Evolutionary conservation across 331 rosid species (phyloP).

Genomic region (Acacia concinna): DNA sequence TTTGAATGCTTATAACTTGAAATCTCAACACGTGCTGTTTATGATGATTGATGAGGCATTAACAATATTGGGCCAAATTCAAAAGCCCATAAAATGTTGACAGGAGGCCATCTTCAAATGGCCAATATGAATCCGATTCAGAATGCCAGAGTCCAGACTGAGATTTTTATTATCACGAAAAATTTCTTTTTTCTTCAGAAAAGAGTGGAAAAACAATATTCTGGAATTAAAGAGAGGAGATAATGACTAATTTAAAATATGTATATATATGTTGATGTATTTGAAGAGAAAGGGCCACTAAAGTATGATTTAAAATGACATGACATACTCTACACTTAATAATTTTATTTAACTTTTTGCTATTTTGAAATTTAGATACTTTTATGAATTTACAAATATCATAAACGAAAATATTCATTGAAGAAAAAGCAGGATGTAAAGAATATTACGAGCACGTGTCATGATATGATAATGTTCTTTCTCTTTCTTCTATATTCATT

Average conservation of each 20-base stretch:
- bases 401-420: constrained; percentile 61
- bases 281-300: neutral
- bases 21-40: neutral
- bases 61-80: neutral
- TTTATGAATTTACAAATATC: neutral
- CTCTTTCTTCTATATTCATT: neutral
- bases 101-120: neutral
- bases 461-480: constrained; percentile 41
- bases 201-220: constrained; percentile 29
- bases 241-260: constrained; percentile 34
- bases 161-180: too few species aligned
- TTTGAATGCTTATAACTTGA: too few species aligned
- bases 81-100: neutral
- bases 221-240: constrained; percentile 42
- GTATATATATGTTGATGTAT: neutral
- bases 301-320: neutral
- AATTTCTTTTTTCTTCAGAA: neutral
- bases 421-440: constrained; percentile 46
- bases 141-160: neutral
- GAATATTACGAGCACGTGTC: constrained; percentile 69
- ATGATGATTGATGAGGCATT: neutral
- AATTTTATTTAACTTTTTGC: neutral
- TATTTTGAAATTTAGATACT: neutral
- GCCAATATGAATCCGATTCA: neutral
- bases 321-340: neutral